Evolutionary conservation across 257 asterid genomes (phyloP), one percentile per base, ranked within the genome.

Genomic region (Voacanga thouarsii): DNA sequence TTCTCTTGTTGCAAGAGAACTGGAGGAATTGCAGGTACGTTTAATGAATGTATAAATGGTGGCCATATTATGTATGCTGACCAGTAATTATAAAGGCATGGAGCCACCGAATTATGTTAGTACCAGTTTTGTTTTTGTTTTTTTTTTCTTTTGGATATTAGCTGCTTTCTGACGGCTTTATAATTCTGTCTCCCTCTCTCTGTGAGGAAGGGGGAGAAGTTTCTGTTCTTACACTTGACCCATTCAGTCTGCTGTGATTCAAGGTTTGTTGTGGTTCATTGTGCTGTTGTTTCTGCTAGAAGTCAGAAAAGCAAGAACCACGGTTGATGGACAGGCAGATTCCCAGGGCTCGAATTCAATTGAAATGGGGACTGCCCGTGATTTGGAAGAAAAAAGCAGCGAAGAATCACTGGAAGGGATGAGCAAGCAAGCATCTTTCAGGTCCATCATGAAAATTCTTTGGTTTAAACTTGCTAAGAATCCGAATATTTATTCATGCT

Each of bases 401-500:
- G 53, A 41, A 41, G 30, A 39, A 68, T 9, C 16, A 41, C 24
- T 1, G 2, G 28, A 11, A 39, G 16, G 11, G 39, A 51, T 26
- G 10, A 72, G 65, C 33, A 78, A 10, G 26, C 74, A 12, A 18
- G 61, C 75, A 23, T 60, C 86, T 44, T 72, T 80, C 24, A 47
- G 82, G 81, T 64, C 73, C 0, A 73, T 84, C 81, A 78, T 81
- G 76, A 88, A 84, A 55, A 51, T 68, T 63, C 92, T 87, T 47
- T 77, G 86, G 75, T 15, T 81, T 12, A 91, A 87, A 68, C 85
- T 91, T 21, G 86, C 87, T 7, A 85, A 61, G 85, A 91, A 91
- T 76, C 96, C 96, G 0, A 91, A 91, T 81, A 83, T 87, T 1
- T 89, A 85, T 77, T 89, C 91, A 0, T 89, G 91, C 61, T 24